Evolutionary conservation across 2,329 filamentous ascomycete genomes (phyloP), one percentile per base, ranked within the genome.

Genomic region (Aspergillus awamori): DNA sequence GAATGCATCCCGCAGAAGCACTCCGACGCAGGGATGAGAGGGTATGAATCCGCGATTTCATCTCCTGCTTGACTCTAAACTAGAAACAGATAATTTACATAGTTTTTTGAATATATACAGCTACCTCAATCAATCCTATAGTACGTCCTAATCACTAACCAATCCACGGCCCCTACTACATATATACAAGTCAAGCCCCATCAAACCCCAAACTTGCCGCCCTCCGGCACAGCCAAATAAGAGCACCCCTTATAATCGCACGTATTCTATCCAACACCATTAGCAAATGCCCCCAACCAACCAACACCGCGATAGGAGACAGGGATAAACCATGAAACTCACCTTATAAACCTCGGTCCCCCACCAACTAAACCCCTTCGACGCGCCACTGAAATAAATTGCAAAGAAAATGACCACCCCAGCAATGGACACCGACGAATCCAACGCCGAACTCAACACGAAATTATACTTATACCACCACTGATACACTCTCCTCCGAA

Each of bases 381-480:
- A 66, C 2, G 69, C 68, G 0, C 70, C 70, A 5, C 67, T 68
- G 53, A 68, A 73, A 56, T 62, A 72, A 7, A 72, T 56, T 0
- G 69, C 64, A 28, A 73, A 66, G 60, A 73, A 72, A 20, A 70
- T 73, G 3, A 72, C 43, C 13, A 70, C 67, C 0, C 70, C 70
- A 0, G 69, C 70, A 22, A 71, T 61, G 1, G 69, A 64, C 3
- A 73, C 69, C 0, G 68, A 69, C 4, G 69, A 70, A 38, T 91
- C 89, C 48, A 91, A 78, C 1, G 86, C 89, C 0, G 87, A 87
- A 36, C 87, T 89, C 1, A 87, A 86, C 69, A 90, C 82, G 72
- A 91, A 91, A 76, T 91, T 91, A 76, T 90, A 91, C 73, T 87
- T 87, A 66, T 86, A 76, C 89, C 89, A 91, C 88, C 88, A 91